Percentiles rank a stretch among this genome's conserved stretches.
Conservation (phyloP, 2,329 filamentous ascomycete genomes). For the Pseudocercospora fuligena region DNA sequence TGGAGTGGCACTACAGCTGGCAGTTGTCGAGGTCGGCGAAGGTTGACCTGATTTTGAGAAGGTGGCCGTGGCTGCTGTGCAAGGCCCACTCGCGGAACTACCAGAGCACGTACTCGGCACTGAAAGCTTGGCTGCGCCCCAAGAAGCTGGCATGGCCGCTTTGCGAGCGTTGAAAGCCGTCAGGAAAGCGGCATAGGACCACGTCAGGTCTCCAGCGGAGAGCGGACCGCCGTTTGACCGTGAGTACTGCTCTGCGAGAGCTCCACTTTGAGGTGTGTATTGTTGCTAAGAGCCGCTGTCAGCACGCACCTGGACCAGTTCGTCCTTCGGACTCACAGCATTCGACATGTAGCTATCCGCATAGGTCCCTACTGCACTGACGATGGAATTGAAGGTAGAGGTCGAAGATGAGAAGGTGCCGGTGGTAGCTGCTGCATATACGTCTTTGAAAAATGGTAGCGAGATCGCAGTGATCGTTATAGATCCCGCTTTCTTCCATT, state of each 20-base stretch:
- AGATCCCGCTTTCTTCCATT: slow-evolving; percentile 68
- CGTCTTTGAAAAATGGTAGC: slow-evolving; percentile 72
- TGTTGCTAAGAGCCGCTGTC: slow-evolving; percentile 29
- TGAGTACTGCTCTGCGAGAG: slow-evolving; percentile 70
- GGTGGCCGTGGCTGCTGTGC: slow-evolving; percentile 36
- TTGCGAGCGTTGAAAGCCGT: slow-evolving; percentile 64
- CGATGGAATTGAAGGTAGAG: slow-evolving; percentile 49
- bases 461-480: slow-evolving; percentile 69
- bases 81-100: slow-evolving; percentile 35
- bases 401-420: slow-evolving; percentile 66
- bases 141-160: slow-evolving; percentile 61
- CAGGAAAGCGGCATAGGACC: slow-evolving; percentile 74
- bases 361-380: slow-evolving; percentile 66
- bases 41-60: slow-evolving; percentile 30
- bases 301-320: slow-evolving; percentile 12
- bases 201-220: slow-evolving; percentile 71
- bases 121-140: slow-evolving; percentile 46
- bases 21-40: slow-evolving; percentile 26
- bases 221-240: slow-evolving; percentile 56
- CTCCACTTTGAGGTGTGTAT: slow-evolving; percentile 64
- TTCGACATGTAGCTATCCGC: slow-evolving; percentile 59
- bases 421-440: slow-evolving; percentile 61
- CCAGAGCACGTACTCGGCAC: slow-evolving; percentile 34
- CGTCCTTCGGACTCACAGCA: slow-evolving; percentile 14
- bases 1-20: slow-evolving; percentile 30